Evolutionary conservation across 306 rosid species (phyloP).

Genomic region (Castanopsis chinensis): DNA sequence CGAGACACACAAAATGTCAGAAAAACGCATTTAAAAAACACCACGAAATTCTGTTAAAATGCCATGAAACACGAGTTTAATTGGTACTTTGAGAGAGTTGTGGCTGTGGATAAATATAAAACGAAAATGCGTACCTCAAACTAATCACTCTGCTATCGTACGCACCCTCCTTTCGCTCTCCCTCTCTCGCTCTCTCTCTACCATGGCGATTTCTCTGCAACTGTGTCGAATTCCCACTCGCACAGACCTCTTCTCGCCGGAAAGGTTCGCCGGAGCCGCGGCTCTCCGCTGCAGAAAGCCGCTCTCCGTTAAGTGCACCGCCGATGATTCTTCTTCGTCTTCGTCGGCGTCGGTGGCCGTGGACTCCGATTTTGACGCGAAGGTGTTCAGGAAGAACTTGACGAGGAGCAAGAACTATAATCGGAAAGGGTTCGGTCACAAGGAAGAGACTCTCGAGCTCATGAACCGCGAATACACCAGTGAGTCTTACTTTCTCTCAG

Average conservation of each 20-base stretch:
- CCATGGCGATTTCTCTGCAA: slow-evolving; percentile 73
- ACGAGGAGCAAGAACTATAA: slow-evolving; percentile 85
- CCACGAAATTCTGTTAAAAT: too few species aligned
- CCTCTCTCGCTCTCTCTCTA: not conserved
- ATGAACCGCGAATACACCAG: slow-evolving; percentile 93
- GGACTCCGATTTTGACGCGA: slow-evolving; percentile 74
- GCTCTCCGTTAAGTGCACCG: slow-evolving; percentile 56
- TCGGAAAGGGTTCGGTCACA: slow-evolving; percentile 81
- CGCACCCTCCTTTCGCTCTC: not conserved
- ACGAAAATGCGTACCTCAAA: not conserved
- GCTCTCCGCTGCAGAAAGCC: slow-evolving; percentile 43
- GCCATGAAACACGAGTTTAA: slow-evolving; percentile 9
- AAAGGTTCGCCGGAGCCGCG: slow-evolving; percentile 15
- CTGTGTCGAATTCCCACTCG: slow-evolving; percentile 55
- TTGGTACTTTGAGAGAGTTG: too few species aligned
- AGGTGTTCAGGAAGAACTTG: slow-evolving; percentile 83
- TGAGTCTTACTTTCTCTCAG: slow-evolving; percentile 15
- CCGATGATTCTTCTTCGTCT: slow-evolving; percentile 27
- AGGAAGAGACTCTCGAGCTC: slow-evolving; percentile 81
- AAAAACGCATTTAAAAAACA: too few species aligned
- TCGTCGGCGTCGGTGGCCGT: slow-evolving; percentile 34
- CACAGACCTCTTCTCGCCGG: slow-evolving; percentile 41
- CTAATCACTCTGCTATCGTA: not conserved
- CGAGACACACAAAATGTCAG: not conserved
- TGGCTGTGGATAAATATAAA: not conserved